A percentile compares a stretch with the other conserved stretches of the same genome.
Evolutionary conservation across 2,329 filamentous ascomycete genomes (phyloP).

Genomic region (Elsinoe australis): DNA sequence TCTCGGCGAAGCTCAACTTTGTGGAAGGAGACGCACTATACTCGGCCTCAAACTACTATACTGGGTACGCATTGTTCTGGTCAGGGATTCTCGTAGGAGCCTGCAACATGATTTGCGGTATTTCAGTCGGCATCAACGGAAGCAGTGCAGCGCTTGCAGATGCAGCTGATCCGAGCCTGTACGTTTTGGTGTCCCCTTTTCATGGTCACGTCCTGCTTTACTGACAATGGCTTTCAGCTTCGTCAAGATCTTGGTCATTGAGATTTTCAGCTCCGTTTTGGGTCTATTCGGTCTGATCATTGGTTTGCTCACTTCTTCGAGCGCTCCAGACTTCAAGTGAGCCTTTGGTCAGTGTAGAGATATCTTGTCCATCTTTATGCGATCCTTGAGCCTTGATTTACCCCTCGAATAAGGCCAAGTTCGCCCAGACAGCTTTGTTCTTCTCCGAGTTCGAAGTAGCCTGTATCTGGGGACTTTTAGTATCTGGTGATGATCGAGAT

Average conservation of each 20-base stretch:
- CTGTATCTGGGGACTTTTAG: too few species aligned
- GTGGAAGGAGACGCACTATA: conserved; percentile 59
- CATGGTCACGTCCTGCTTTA: not conserved
- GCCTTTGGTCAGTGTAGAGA: not conserved
- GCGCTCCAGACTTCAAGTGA: conserved; percentile 63
- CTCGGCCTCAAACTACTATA: conserved; percentile 78
- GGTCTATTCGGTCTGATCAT: conserved; percentile 95
- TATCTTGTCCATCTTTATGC: too few species aligned
- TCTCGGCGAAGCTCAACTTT: conserved; percentile 74
- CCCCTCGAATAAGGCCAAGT: too few species aligned
- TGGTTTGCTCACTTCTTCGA: conserved; percentile 77
- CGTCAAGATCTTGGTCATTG: conserved; percentile 97
- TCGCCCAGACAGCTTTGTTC: not conserved
- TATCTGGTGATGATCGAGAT: too few species aligned
- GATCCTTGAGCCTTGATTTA: too few species aligned
- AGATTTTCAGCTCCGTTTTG: conserved; percentile 97
- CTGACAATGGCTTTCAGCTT: conserved; percentile 52
- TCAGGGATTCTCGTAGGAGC: conserved; percentile 85
- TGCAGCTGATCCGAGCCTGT: conserved; percentile 86
- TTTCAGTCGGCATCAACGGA: conserved; percentile 96
- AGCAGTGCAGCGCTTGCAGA: conserved; percentile 93
- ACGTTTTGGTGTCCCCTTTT: conserved; percentile 43
- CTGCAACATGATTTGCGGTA: conserved; percentile 93
- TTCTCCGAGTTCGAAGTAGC: not conserved
- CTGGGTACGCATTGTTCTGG: conserved; percentile 94